Conservation (phyloP, 1,284 basidiomycete genomes). For the Wallemia ichthyophaga region DNA sequence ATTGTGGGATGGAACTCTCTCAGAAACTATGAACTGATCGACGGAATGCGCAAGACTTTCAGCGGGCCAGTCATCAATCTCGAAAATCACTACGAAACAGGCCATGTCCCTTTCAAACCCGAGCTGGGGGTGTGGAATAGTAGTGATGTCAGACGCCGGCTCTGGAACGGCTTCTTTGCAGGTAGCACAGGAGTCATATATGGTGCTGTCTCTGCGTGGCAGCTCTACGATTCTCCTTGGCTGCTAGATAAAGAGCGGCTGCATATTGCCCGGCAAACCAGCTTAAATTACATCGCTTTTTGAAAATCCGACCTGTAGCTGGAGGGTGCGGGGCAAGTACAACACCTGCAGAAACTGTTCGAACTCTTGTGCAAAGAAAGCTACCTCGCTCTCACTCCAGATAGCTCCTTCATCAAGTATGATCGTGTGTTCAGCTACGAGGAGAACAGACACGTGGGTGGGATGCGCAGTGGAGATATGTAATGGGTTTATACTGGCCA, state of each 20-base stretch:
- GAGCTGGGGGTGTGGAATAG: conserved; percentile 4
- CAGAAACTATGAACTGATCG: conserved; percentile 2
- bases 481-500: background rate
- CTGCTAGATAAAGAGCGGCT: background rate
- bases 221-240: background rate
- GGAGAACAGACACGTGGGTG: background rate
- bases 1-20: conserved; percentile 2
- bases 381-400: background rate
- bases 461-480: background rate
- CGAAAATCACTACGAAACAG: conserved; percentile 8
- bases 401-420: background rate
- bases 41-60: conserved; percentile 1
- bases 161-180: conserved; percentile 7
- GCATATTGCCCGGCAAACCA: background rate
- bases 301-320: background rate
- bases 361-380: background rate
- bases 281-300: background rate
- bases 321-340: background rate
- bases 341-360: background rate
- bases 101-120: conserved; percentile 3
- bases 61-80: conserved; percentile 7
- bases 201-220: conserved; percentile 7
- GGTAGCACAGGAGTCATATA: conserved; percentile 7
- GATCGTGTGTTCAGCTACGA: background rate
- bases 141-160: conserved; percentile 6